These are phyloP conservation scores for Zymoseptoria crescenta DNA, from an alignment of 2,329 filamentous ascomycete species.

Conservation along the genomic window DNA sequence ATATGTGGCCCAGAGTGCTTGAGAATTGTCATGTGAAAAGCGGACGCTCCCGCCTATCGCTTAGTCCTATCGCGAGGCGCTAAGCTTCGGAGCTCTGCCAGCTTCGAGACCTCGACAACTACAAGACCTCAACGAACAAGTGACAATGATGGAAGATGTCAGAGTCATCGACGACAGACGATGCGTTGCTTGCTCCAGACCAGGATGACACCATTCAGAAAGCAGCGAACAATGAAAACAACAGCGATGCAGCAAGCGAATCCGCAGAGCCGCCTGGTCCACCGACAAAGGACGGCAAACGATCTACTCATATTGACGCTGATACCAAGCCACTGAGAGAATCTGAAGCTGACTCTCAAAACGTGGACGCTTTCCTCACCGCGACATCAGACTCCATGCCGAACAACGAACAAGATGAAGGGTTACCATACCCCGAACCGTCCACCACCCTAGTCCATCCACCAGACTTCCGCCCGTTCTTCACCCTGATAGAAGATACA, in stretches of 20 bases:
- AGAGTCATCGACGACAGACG: not conserved
- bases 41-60: not conserved
- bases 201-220: not conserved
- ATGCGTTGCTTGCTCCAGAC: not conserved
- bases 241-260: not conserved
- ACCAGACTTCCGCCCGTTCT: constrained; percentile 66
- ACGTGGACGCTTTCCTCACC: not conserved
- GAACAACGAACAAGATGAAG: constrained; percentile 8
- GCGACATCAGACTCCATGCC: not conserved
- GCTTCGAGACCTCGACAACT: not conserved
- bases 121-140: not conserved
- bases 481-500: constrained; percentile 72
- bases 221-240: not conserved
- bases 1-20: not conserved
- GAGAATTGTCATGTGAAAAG: not conserved
- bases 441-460: constrained; percentile 21
- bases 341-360: not conserved
- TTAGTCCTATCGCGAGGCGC: not conserved
- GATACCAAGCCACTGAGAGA: not conserved
- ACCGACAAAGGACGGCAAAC: not conserved
- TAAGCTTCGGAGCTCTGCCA: not conserved
- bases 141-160: not conserved
- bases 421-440: constrained; percentile 15
- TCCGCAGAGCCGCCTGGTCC: not conserved
- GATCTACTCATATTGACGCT: not conserved